Percentiles rank a stretch among this genome's conserved stretches.
Evolutionary conservation across 2,329 filamentous ascomycete genomes (phyloP).

Genomic region (Ceratocystis cacaofunesta): DNA sequence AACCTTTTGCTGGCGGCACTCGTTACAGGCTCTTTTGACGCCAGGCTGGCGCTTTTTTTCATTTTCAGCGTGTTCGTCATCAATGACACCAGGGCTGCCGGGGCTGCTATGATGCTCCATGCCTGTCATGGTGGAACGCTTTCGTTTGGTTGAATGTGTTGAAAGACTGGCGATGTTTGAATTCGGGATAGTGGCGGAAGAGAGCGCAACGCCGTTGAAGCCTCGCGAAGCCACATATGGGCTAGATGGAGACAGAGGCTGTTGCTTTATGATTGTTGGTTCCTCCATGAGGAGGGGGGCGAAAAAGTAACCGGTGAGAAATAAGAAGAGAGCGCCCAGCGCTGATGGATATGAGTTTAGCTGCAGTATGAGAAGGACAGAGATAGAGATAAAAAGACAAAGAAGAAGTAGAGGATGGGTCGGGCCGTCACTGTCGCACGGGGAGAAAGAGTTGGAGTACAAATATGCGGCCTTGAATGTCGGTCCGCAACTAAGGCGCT

Average conservation of each 20-base stretch:
- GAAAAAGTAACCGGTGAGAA: neutral
- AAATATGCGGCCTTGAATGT: neutral
- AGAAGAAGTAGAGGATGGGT: neutral
- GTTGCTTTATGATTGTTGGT: constrained; percentile 1
- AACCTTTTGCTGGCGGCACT: constrained; percentile 76
- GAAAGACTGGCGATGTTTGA: constrained; percentile 28
- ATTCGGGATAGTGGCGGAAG: constrained; percentile 29
- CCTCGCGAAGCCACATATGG: constrained; percentile 9
- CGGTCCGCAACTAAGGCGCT: neutral
- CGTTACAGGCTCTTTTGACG: constrained; percentile 69
- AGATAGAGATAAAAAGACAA: too few species aligned
- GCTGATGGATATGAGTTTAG: neutral
- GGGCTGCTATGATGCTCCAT: constrained; percentile 42
- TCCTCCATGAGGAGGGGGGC: constrained; percentile 7
- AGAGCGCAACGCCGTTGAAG: constrained; percentile 8
- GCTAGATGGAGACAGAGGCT: constrained; percentile 11
- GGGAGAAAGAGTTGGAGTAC: neutral
- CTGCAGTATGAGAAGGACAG: neutral
- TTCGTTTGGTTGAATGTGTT: constrained; percentile 46
- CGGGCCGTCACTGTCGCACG: neutral
- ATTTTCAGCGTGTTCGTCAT: constrained; percentile 38
- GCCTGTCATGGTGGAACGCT: constrained; percentile 35
- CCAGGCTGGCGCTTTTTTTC: constrained; percentile 52
- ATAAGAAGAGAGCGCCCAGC: neutral
- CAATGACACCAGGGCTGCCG: constrained; percentile 42